Conservation (phyloP, 2,329 filamentous ascomycete species). For the Cucurbitaria berberidis region DNA sequence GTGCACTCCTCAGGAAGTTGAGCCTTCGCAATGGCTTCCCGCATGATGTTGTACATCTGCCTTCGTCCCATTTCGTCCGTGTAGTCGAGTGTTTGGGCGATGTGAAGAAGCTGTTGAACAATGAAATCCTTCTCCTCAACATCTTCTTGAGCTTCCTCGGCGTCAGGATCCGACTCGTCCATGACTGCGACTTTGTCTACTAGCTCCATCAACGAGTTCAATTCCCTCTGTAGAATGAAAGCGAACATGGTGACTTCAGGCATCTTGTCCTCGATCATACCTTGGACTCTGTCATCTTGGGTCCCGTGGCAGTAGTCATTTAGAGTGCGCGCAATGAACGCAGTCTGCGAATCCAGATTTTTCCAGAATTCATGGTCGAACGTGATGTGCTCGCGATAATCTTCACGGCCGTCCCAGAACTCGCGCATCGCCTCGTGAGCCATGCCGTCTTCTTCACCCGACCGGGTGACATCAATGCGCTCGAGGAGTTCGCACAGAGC, state of each 20-base stretch:
- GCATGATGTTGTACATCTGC: constrained; percentile 92
- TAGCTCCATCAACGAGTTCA: constrained; percentile 70
- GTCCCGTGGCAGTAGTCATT: constrained; percentile 88
- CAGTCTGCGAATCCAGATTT: constrained; percentile 80
- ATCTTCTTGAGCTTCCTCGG: constrained; percentile 75
- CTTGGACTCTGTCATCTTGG: constrained; percentile 74
- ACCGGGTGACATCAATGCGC: constrained; percentile 90
- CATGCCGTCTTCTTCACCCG: constrained; percentile 86
- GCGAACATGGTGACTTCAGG: constrained; percentile 92
- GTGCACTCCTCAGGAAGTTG: constrained; percentile 93
- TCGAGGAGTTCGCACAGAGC: constrained; percentile 89
- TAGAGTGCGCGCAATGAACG: constrained; percentile 89
- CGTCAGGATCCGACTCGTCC: constrained; percentile 61
- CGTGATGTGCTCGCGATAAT: constrained; percentile 74
- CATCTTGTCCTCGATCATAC: constrained; percentile 86
- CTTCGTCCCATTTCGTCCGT: constrained; percentile 94
- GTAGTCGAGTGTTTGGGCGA: constrained; percentile 90
- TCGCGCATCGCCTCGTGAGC: constrained; percentile 92
- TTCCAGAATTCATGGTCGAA: constrained; percentile 82
- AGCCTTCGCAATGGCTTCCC: constrained; percentile 82
- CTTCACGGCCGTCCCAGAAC: constrained; percentile 92
- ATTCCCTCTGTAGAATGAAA: constrained; percentile 82
- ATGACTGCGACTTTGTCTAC: constrained; percentile 62
- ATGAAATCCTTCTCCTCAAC: constrained; percentile 92
- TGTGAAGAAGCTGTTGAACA: constrained; percentile 91